These are phyloP conservation scores for Closterium sp. DNA, from an alignment of 139 green algal species.

Conservation along the genomic window DNA sequence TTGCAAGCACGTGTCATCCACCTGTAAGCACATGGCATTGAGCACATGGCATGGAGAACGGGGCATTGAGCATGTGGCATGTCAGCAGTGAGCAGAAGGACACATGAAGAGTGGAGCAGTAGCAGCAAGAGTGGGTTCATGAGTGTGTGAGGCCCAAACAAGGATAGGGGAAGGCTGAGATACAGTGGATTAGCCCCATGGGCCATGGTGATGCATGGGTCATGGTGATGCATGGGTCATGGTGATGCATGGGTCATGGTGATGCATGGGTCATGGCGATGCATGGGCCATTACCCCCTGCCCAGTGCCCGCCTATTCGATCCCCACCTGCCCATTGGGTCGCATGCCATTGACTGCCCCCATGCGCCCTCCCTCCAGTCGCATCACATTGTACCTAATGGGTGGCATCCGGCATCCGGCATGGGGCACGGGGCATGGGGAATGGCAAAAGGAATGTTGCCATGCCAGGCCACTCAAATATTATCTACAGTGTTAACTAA, in stretches of 20 bases:
- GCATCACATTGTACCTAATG: conserved; percentile 49
- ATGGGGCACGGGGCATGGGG: neutral
- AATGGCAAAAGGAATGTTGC: too few species aligned
- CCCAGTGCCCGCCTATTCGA: neutral
- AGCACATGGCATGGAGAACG: too few species aligned
- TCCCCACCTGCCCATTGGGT: conserved; percentile 38
- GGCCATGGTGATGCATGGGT: too few species aligned
- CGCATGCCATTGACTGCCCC: conserved; percentile 53
- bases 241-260: conserved; percentile 3
- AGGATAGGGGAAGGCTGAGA: too few species aligned
- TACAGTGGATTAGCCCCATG: too few species aligned
- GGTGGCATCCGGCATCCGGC: neutral
- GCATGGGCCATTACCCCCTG: neutral
- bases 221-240: too few species aligned
- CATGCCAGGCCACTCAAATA: too few species aligned
- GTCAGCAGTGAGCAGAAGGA: neutral
- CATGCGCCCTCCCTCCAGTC: conserved; percentile 39
- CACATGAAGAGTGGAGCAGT: neutral
- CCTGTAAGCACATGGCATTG: conserved; percentile 7
- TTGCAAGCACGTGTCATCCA: conserved; percentile 53
- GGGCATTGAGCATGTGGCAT: too few species aligned
- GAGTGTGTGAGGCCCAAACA: too few species aligned
- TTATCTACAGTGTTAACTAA: too few species aligned
- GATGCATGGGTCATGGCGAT: neutral
- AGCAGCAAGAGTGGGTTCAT: neutral